phyloP scores from a whole-genome alignment of 2,329 filamentous ascomycete species.

The Exserohilum rostratum region DNA sequence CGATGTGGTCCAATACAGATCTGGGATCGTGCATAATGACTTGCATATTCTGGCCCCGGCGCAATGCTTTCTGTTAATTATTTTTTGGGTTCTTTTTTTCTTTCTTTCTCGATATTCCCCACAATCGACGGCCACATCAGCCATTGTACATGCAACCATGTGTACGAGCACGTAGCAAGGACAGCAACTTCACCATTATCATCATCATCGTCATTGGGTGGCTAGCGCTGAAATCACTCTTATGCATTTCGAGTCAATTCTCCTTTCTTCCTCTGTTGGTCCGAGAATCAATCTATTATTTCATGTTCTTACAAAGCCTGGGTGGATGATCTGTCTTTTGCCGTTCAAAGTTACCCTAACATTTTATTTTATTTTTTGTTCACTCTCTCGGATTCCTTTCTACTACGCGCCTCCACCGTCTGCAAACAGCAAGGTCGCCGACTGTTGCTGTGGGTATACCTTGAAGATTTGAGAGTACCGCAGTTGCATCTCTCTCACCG shows the following conservation, averaged over 20 bases:
- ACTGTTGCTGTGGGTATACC: neutral
- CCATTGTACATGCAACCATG: neutral
- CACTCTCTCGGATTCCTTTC: neutral
- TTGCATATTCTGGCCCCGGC: slow-evolving; percentile 10
- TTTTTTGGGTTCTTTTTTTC: slow-evolving; percentile 1
- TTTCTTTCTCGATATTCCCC: slow-evolving; percentile 3
- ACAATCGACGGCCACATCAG: neutral
- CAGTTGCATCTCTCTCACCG: slow-evolving; percentile 3
- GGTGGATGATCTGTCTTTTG: neutral
- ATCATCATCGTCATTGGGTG: slow-evolving; percentile 32
- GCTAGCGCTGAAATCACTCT: slow-evolving; percentile 34
- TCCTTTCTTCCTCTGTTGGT: slow-evolving; percentile 10
- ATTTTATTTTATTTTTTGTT: neutral
- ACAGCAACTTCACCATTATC: slow-evolving; percentile 6
- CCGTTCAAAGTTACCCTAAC: neutral
- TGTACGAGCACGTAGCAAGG: slow-evolving; percentile 4
- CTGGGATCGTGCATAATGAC: slow-evolving; percentile 13
- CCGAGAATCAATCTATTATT: slow-evolving; percentile 4
- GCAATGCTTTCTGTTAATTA: slow-evolving; percentile 6
- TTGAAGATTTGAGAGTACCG: neutral
- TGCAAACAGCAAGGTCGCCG: neutral
- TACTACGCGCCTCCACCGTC: neutral
- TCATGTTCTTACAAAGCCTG: neutral
- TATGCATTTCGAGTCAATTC: slow-evolving; percentile 23
- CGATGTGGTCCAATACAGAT: slow-evolving; percentile 7